Base-by-base conservation (phyloP, 2,329 filamentous ascomycete species). In the Calonectria hongkongensis region DNA sequence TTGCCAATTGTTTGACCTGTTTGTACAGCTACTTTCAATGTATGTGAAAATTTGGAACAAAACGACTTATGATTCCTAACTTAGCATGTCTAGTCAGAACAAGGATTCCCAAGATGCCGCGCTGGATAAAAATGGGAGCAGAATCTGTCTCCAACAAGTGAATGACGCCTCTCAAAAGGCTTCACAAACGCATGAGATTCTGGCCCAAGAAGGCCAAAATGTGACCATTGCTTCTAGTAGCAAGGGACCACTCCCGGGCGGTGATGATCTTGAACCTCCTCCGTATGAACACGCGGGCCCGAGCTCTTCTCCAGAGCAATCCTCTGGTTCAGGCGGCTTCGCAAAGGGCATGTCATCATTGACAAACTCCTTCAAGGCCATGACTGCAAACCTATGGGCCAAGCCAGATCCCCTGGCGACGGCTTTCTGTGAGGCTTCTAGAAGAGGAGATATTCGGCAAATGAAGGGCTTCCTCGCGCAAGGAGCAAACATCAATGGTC, bases 361-460 rank as follows among this genome's bases (percentile, higher is more conserved):
- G 28, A 80, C 81, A 2, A 79, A 81, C 27, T 82, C 82, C 0
- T 82, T 84, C 75, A 84, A 82, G 25, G 84, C 83, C 13, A 79
- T 85, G 70, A 83, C 83, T 0, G 73, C 81, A 8, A 74, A 74
- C 9, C 72, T 85, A 6, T 75, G 78, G 28, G 41, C 82, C 0
- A 84, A 83, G n/a, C 83, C 84, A 0, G 84, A 84, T 16, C 84
- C 84, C 1, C 71, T 85, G 4, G 84, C 83, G 0, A 81, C 82
- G 0, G 83, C 84, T 1, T 80, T 85, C 21, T 85, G 84, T 18
- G 79, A 84, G 41, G 84, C 84, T 1, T 78, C 81, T 2, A 74
- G 80, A 1, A 75, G 77, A 1, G 84, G 84, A 0, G 81, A 85
- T n/a, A 71, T 82, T 0, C 75, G 76, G 13, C 83, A 85, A 25